These are phyloP conservation scores for Chamaecrista fasciculata DNA, from an alignment of 306 rosid species.

Conservation along the genomic window DNA sequence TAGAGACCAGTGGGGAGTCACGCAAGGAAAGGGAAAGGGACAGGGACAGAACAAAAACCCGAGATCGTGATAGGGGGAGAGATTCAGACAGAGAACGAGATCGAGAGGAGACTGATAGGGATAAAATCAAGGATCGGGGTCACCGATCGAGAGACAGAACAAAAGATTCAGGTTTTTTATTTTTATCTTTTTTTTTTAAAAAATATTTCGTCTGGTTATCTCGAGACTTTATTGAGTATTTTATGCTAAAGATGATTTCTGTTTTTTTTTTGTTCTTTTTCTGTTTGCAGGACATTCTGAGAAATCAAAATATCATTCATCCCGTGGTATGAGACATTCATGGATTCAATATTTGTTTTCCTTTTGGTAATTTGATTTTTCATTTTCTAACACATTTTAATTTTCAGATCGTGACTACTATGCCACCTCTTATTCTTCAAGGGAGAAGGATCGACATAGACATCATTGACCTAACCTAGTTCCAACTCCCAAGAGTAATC, in stretches of 20 bases:
- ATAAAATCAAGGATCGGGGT: conserved; percentile 51
- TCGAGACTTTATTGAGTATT: neutral
- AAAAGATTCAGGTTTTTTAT: conserved; percentile 88
- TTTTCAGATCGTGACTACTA: conserved; percentile 72
- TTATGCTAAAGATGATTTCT: neutral
- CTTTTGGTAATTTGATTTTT: conserved; percentile 5
- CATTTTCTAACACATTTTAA: neutral
- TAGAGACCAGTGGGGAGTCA: conserved; percentile 52
- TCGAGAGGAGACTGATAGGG: conserved; percentile 75
- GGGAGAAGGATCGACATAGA: conserved; percentile 90
- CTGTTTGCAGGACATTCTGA: conserved; percentile 64
- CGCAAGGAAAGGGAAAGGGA: conserved; percentile 58
- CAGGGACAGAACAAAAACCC: conserved; percentile 55
- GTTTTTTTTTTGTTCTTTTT: too few species aligned
- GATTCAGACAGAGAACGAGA: conserved; percentile 87
- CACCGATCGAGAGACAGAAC: conserved; percentile 80
- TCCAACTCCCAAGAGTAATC: too few species aligned
- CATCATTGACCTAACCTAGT: conserved; percentile 61
- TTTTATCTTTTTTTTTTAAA: too few species aligned
- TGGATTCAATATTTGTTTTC: conserved; percentile 1
- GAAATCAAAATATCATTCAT: conserved; percentile 70
- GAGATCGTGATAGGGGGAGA: conserved; percentile 85
- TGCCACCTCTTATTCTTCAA: conserved; percentile 65
- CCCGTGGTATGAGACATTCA: conserved; percentile 58
- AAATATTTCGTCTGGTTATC: neutral